A percentile compares a stretch with the other conserved stretches of the same genome.
Evolutionary conservation across 345 rosid genomes (phyloP).

Genomic region (Draba incana): DNA sequence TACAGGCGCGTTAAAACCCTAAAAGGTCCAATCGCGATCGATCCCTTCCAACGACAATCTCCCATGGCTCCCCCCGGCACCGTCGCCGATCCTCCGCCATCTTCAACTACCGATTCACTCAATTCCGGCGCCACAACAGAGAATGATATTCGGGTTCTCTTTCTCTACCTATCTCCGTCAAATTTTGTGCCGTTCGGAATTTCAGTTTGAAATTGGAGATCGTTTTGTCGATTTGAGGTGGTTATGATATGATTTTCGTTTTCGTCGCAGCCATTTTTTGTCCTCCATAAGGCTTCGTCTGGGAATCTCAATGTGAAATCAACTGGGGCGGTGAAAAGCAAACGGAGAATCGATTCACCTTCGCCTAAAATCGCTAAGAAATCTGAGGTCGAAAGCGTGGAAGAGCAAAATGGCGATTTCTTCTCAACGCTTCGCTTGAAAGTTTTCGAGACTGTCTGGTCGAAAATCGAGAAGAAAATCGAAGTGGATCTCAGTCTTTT

Average conservation of each 20-base stretch:
- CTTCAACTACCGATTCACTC: constrained; percentile 36
- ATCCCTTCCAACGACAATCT: constrained; percentile 11
- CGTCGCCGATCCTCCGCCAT: constrained; percentile 44
- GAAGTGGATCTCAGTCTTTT: constrained; percentile 45
- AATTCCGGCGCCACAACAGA: constrained; percentile 38
- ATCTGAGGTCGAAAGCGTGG: constrained; percentile 37
- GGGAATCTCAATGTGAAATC: constrained; percentile 47
- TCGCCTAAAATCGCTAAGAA: constrained; percentile 41
- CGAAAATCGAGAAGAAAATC: constrained; percentile 58
- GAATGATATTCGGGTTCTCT: constrained; percentile 57
- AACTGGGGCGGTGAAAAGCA: constrained; percentile 45
- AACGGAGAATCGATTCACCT: constrained; percentile 60
- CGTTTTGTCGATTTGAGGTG: constrained; percentile 1
- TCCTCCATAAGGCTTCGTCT: constrained; percentile 58
- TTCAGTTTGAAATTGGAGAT: not conserved
- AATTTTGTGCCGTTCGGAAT: constrained; percentile 9
- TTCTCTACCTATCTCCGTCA: constrained; percentile 10
- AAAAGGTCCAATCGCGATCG: constrained; percentile 1
- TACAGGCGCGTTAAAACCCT: constrained; percentile 40
- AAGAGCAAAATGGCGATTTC: constrained; percentile 34
- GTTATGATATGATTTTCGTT: not conserved
- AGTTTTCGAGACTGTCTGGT: constrained; percentile 73
- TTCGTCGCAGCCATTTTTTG: constrained; percentile 62
- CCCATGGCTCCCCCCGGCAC: constrained; percentile 48
- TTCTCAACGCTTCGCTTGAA: constrained; percentile 46